Percentiles rank a stretch among this genome's conserved stretches.
Conservation (phyloP, 2,329 filamentous ascomycete genomes). For the Gnomoniopsis sp. region DNA sequence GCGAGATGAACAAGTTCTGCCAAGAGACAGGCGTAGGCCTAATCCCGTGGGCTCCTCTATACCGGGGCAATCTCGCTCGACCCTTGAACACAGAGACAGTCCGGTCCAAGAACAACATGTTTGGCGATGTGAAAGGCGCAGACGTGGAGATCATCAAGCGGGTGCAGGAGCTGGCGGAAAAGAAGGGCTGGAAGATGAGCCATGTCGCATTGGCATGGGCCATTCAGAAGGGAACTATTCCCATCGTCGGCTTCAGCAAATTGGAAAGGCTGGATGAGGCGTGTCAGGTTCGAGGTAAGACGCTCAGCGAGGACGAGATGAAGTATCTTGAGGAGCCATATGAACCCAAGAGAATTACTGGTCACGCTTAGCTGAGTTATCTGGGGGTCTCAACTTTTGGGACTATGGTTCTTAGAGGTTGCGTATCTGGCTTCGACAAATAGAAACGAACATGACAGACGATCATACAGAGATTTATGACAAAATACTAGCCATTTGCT, state of each 20-base stretch:
- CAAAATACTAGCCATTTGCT: no score
- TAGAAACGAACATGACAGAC: no score
- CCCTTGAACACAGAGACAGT: slow-evolving; percentile 22
- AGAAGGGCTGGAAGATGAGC: slow-evolving; percentile 20
- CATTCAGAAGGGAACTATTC: neutral
- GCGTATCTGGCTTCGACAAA: no score
- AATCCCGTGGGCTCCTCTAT: slow-evolving; percentile 36
- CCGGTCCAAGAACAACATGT: slow-evolving; percentile 17
- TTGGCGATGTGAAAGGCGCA: neutral
- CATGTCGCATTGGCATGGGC: neutral
- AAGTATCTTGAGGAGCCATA: slow-evolving; percentile 50
- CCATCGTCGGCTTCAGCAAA: slow-evolving; percentile 12
- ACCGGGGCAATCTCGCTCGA: slow-evolving; percentile 28
- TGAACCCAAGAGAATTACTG: slow-evolving; percentile 33
- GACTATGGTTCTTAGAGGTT: no score
- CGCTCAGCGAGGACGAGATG: slow-evolving; percentile 44
- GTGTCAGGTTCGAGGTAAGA: slow-evolving; percentile 29
- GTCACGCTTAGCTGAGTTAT: slow-evolving; percentile 12
- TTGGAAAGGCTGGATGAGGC: slow-evolving; percentile 48
- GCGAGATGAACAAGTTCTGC: slow-evolving; percentile 27
- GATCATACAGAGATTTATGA: no score
- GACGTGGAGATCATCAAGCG: slow-evolving; percentile 1
- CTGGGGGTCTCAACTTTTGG: no score
- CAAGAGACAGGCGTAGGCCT: slow-evolving; percentile 30
- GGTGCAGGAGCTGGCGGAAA: neutral